Base-by-base conservation (phyloP, 2,329 filamentous ascomycete genomes). In the Colletotrichum karsti region DNA sequence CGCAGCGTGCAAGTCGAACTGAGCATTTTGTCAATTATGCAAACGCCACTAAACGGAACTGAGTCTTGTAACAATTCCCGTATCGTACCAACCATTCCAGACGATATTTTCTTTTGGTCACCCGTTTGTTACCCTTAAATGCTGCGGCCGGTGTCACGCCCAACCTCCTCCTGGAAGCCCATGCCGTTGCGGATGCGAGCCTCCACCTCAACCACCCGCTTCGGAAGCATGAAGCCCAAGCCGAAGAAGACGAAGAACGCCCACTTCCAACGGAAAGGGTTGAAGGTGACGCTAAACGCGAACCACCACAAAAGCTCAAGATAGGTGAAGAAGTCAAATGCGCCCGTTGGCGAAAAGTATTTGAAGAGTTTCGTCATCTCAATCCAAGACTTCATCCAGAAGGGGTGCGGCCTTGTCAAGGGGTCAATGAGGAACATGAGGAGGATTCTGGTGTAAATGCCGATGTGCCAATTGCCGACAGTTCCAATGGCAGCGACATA, bases 211-310 rank as follows among this genome's bases (percentile, higher is more conserved):
- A 95, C 90, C 26, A 96, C 83, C 13, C 81, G 83, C 77, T 87
- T 84, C 0, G 93, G 93, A 51, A 96, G 75, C 20, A 83, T 83
- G 46, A 87, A 84, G 0, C 92, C 93, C 30, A 95, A 77, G 0
- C 94, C 93, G 67, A 92, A 92, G 73, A 97, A 90, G 15, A 97
- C 93, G 76, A 97, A 97, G 0, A 90, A 76, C 0, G 91, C 92
- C 94, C 93, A 97, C 82, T 97, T 97, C 93, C 93, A 97, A 8
- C 93, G 83, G 78, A 97, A 97, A 0, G 94, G 94, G 75, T 97
- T 97, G 73, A 96, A 86, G 5, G 86, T 81, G 44, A 95, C 89
- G 63, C 91, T 91, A 74, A 96, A 97, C 6, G 89, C 77, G 72
- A 95, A 96, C 94, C 93, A 97, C 84, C 93, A 97, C 5, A 96